Conservation (phyloP, 1,139 yeast species). For the Lodderomyces parapsilosis region DNA sequence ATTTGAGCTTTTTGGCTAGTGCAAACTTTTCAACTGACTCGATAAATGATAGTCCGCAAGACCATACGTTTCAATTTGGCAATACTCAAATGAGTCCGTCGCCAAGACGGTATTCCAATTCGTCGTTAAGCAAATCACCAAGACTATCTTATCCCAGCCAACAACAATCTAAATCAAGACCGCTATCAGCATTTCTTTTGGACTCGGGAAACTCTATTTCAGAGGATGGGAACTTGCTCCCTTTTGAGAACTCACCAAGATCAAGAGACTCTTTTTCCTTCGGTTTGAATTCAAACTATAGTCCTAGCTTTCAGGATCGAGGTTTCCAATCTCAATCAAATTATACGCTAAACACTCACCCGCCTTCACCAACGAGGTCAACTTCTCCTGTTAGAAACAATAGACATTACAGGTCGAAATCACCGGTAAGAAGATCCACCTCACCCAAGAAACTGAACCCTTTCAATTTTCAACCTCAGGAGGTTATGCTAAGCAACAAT, state of each 20-base stretch:
- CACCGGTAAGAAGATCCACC: constrained; percentile 26
- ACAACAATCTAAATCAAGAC: constrained; percentile 26
- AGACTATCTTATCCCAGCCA: constrained; percentile 18
- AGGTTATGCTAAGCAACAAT: constrained; percentile 25
- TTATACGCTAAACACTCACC: constrained; percentile 13
- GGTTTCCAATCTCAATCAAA: constrained; percentile 5
- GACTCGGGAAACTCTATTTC: constrained; percentile 30
- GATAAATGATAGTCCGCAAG: constrained; percentile 12
- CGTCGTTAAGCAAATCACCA: constrained; percentile 26
- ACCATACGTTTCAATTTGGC: neutral
- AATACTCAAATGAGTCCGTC: constrained; percentile 4
- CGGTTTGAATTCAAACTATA: constrained; percentile 9
- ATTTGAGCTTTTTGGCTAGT: constrained; percentile 29
- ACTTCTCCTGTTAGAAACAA: constrained; percentile 31
- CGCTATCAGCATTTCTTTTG: constrained; percentile 37
- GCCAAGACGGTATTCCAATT: constrained; percentile 23
- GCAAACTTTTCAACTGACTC: constrained; percentile 49
- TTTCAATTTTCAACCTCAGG: constrained; percentile 47
- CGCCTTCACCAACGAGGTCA: constrained; percentile 32
- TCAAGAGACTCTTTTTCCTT: constrained; percentile 19
- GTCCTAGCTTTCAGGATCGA: neutral
- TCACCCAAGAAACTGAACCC: constrained; percentile 39
- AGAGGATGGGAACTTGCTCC: constrained; percentile 26
- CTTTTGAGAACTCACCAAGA: constrained; percentile 22
- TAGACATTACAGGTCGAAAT: constrained; percentile 28